phyloP scores from a whole-genome alignment of 495 filamentous ascomycete species.

The Penicillium psychrofluorescens region DNA sequence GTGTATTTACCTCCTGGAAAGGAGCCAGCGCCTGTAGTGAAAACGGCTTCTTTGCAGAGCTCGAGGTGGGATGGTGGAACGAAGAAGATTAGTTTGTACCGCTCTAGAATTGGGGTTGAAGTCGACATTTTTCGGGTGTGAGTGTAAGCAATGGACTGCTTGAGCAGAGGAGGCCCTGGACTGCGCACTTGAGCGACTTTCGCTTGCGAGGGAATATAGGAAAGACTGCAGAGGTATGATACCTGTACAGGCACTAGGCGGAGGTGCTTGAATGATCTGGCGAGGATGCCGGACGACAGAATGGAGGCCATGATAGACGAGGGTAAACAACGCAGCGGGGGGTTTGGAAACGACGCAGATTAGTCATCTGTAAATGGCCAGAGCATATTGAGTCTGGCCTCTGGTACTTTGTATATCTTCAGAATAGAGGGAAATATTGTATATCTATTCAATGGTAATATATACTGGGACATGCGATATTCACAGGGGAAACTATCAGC shows the following conservation, averaged over 20 bases:
- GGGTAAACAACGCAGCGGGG: no score
- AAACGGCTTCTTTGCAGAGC: slow-evolving; percentile 39
- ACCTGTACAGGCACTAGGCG: no score
- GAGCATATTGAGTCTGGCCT: neutral
- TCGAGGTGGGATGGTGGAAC: slow-evolving; percentile 34
- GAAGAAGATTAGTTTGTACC: slow-evolving; percentile 45
- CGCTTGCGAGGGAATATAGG: no score
- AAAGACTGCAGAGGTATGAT: no score
- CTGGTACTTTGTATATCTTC: neutral
- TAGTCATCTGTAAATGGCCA: neutral
- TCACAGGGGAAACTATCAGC: slow-evolving; percentile 13
- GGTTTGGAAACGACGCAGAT: no score
- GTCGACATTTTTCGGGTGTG: slow-evolving; percentile 7
- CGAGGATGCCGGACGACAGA: no score
- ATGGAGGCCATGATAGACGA: no score
- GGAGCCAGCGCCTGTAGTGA: slow-evolving; percentile 35
- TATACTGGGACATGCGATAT: neutral
- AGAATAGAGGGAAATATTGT: neutral
- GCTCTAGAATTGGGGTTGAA: slow-evolving; percentile 13
- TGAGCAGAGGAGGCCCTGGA: no score
- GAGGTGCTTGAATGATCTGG: no score
- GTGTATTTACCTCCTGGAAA: slow-evolving; percentile 38
- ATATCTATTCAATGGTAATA: neutral
- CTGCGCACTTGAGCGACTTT: no score
- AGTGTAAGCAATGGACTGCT: neutral